A percentile compares a stretch with the other conserved stretches of the same genome.
phyloP scores from a whole-genome alignment of 768 basidiomycete species.

The Boletus reticuloceps region DNA sequence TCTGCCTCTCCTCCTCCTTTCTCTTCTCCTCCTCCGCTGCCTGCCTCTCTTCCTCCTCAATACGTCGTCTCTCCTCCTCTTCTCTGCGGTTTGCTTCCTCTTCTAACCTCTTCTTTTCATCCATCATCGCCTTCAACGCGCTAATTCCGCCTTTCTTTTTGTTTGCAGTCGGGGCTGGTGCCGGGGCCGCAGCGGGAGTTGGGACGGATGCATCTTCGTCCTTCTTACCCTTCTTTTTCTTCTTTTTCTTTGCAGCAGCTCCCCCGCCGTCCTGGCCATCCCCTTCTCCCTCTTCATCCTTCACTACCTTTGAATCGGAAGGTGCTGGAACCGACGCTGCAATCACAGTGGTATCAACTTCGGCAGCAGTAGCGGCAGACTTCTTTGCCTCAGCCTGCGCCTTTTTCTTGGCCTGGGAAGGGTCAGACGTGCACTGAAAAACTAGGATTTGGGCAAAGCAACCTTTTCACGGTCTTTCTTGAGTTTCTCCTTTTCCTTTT shows the following conservation, averaged over 20 bases:
- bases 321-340: slow-evolving; percentile 17
- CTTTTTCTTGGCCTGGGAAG: slow-evolving; percentile 63
- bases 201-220: slow-evolving; percentile 61
- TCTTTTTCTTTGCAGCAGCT: slow-evolving; percentile 71
- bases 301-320: slow-evolving; percentile 33
- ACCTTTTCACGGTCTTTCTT: slow-evolving; percentile 99
- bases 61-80: slow-evolving; percentile 76
- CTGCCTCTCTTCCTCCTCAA: slow-evolving; percentile 86
- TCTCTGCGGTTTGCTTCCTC: slow-evolving; percentile 72
- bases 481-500: slow-evolving; percentile 95
- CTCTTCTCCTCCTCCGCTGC: slow-evolving; percentile 73
- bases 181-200: slow-evolving; percentile 32
- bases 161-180: slow-evolving; percentile 35
- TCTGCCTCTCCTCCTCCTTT: slow-evolving; percentile 81
- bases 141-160: slow-evolving; percentile 82
- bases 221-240: slow-evolving; percentile 79
- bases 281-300: slow-evolving; percentile 64
- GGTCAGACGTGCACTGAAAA: slow-evolving; percentile 8
- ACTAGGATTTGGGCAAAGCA: slow-evolving; percentile 2
- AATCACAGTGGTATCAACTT: slow-evolving; percentile 25
- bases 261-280: slow-evolving; percentile 56
- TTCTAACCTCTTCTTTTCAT: slow-evolving; percentile 84
- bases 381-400: slow-evolving; percentile 90
- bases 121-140: slow-evolving; percentile 87
- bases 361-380: slow-evolving; percentile 30